Evolutionary conservation across 345 rosid species (phyloP).

Genomic region (Hibiscus mutabilis): DNA sequence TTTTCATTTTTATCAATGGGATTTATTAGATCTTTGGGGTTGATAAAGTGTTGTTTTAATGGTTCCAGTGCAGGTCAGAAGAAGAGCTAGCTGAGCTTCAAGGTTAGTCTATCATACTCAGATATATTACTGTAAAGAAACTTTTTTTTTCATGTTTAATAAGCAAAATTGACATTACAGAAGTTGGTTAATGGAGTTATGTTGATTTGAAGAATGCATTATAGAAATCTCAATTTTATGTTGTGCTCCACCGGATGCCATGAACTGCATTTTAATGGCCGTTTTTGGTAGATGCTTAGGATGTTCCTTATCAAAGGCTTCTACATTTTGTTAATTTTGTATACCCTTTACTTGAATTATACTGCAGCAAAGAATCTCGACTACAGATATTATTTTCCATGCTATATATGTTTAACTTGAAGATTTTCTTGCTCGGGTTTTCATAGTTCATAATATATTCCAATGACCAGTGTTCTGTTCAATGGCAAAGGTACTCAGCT

Average conservation of each 20-base stretch:
- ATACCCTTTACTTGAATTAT: not conserved
- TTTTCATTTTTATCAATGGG: not conserved
- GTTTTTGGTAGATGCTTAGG: not conserved
- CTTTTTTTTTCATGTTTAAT: not conserved
- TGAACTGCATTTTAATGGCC: not conserved
- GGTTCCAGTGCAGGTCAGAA: constrained; percentile 96
- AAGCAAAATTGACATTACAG: not conserved
- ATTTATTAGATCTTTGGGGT: constrained; percentile 20
- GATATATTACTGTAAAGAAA: not conserved
- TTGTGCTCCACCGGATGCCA: not conserved
- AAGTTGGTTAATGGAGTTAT: not conserved
- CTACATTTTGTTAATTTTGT: not conserved
- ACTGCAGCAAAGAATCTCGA: not conserved
- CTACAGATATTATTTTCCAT: not conserved
- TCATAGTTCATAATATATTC: not conserved
- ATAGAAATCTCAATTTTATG: not conserved
- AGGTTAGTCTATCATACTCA: constrained; percentile 34
- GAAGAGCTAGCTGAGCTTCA: constrained; percentile 86
- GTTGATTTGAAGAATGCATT: not conserved
- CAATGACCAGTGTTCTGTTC: constrained; percentile 11
- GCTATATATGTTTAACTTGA: not conserved
- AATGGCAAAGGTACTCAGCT: constrained; percentile 63
- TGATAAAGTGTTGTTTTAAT: constrained; percentile 31
- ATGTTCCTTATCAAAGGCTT: not conserved
- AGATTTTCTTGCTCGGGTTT: not conserved